phyloP scores from a whole-genome alignment of 2,329 filamentous ascomycete species.

The Sclerotinia subarctica region DNA sequence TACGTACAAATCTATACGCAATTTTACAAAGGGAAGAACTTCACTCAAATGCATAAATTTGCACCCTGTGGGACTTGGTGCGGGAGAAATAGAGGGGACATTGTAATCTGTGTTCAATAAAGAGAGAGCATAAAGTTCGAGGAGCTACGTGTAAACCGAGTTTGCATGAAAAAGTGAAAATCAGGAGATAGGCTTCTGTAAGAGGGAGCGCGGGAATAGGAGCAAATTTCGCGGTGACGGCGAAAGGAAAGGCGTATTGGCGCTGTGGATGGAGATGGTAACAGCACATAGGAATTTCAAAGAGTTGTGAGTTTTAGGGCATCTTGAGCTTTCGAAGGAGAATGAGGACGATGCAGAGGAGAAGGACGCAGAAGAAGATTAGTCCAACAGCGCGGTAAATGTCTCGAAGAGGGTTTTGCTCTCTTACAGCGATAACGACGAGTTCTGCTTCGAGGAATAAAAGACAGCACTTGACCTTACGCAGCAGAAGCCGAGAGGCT shows the following conservation, averaged over 20 bases:
- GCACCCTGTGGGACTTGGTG: constrained; percentile 55
- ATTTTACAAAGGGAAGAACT: constrained; percentile 56
- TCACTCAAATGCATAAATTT: constrained; percentile 46
- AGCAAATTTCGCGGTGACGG: constrained; percentile 60
- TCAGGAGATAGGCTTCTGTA: constrained; percentile 66
- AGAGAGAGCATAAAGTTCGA: constrained; percentile 67
- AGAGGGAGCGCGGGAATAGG: constrained; percentile 62
- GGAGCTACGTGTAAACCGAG: constrained; percentile 63
- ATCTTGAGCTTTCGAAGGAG: constrained; percentile 49
- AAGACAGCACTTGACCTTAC: constrained; percentile 53
- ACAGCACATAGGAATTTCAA: neutral
- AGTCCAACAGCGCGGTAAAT: constrained; percentile 59
- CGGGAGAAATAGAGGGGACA: constrained; percentile 55
- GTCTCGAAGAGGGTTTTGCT: constrained; percentile 61
- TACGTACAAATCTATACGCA: constrained; percentile 62
- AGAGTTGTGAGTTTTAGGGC: constrained; percentile 50
- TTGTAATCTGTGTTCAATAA: constrained; percentile 56
- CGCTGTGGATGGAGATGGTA: constrained; percentile 42
- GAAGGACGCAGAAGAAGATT: constrained; percentile 58
- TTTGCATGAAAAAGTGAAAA: constrained; percentile 63
- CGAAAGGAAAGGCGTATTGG: constrained; percentile 52
- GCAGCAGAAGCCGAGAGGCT: constrained; percentile 58
- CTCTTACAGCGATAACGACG: constrained; percentile 59
- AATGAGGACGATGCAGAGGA: constrained; percentile 63
- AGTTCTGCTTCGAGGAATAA: constrained; percentile 61